A percentile compares a stretch with the other conserved stretches of the same genome.
Conservation (phyloP, 2,329 filamentous ascomycete species). For the Cladosporium sp. region DNA sequence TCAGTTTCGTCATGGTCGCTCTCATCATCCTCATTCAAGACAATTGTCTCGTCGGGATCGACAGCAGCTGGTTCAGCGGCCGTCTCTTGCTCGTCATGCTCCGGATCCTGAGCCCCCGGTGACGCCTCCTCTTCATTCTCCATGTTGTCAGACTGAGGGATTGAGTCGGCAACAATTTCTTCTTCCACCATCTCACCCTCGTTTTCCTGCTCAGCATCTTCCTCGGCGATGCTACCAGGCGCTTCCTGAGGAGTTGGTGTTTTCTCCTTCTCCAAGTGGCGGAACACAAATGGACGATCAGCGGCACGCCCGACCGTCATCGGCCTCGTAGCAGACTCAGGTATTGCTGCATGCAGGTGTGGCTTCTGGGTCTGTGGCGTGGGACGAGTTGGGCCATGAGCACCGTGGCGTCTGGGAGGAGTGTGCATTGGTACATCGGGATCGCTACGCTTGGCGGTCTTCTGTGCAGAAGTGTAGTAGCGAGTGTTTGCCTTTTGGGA, state of each 20-base stretch:
- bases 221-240: not conserved
- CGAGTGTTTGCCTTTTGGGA: constrained; percentile 10
- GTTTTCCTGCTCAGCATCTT: constrained; percentile 10
- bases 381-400: constrained; percentile 18
- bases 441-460: constrained; percentile 11
- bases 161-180: not conserved
- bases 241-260: not conserved
- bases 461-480: constrained; percentile 17
- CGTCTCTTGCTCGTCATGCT: not conserved
- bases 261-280: constrained; percentile 12
- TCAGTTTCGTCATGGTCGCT: constrained; percentile 6
- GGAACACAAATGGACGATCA: constrained; percentile 23
- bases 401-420: constrained; percentile 18
- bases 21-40: constrained; percentile 15
- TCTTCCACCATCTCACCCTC: constrained; percentile 1
- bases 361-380: constrained; percentile 27
- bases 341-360: constrained; percentile 17
- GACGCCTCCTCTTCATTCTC: not conserved
- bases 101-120: not conserved
- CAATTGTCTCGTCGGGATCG: constrained; percentile 17
- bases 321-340: constrained; percentile 17
- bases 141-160: constrained; percentile 4
- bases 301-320: constrained; percentile 24
- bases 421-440: constrained; percentile 18
- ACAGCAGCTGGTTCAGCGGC: not conserved